These are phyloP conservation scores for Aureobasidium sp. DNA, from an alignment of 2,329 filamentous ascomycete genomes.

Conservation along the genomic window DNA sequence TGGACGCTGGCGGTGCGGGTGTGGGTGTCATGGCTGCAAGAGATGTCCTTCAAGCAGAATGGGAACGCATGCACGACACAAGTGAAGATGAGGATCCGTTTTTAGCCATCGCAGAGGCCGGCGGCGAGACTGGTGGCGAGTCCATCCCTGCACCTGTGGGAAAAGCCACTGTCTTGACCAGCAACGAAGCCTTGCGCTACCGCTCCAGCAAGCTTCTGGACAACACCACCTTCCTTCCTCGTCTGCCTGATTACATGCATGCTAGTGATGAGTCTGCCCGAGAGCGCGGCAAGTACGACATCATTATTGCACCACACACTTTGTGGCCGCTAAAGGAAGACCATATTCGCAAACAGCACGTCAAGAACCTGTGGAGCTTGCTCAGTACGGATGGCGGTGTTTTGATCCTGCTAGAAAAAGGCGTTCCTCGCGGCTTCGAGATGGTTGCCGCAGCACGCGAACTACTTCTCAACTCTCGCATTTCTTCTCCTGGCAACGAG, in stretches of 20 bases:
- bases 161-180: constrained; percentile 73
- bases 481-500: constrained; percentile 52
- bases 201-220: constrained; percentile 70
- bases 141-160: constrained; percentile 48
- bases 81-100: constrained; percentile 15
- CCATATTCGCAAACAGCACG: constrained; percentile 65
- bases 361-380: constrained; percentile 85
- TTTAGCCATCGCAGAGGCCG: constrained; percentile 24
- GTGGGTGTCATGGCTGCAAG: constrained; percentile 68
- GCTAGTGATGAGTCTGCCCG: constrained; percentile 42
- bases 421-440: constrained; percentile 84
- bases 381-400: constrained; percentile 78
- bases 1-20: constrained; percentile 69
- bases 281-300: constrained; percentile 58
- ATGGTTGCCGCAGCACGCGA: constrained; percentile 78
- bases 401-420: constrained; percentile 82
- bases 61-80: constrained; percentile 54
- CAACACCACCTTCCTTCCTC: constrained; percentile 85
- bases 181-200: constrained; percentile 64
- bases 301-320: constrained; percentile 82
- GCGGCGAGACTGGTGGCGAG: constrained; percentile 31
- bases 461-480: constrained; percentile 66
- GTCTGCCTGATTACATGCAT: constrained; percentile 78
- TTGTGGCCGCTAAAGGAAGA: constrained; percentile 70
- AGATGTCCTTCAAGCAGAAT: constrained; percentile 72